Evolutionary conservation across 192 early-diverging fungal species (phyloP), one percentile per base, ranked within the genome.

Genomic region (Coemansia sp.): DNA sequence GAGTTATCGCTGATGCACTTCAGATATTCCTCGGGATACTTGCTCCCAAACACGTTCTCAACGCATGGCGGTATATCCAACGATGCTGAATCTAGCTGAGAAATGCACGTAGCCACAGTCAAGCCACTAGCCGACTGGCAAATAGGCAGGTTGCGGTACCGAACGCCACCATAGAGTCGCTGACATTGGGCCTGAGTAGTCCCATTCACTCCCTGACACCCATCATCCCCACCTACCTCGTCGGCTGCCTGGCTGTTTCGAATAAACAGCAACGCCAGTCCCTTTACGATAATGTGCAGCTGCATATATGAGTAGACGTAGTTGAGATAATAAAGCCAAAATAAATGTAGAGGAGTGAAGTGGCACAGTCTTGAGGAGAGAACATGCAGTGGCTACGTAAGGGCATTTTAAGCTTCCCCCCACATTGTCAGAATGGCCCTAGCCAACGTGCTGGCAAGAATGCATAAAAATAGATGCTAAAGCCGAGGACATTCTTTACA

Each of bases 121-220:
- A 73, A 55, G 5, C 29, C 44, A 34, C 20, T 46, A 8, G 36
- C 6, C 0, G 20, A 13, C 7, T 20, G 2, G 59, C 76, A 78
- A 3, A 24, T 22, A 11, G 76, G 76, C 4, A 78, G 22, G 9
- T 4, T n/a, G 6, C 31, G 47, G 16, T 51, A 73, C 24, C 15
- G 46, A 6, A 2, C 36, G 11, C 76, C 76, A 6, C 76, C 76
- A 24, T 73, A 78, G 18, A 78, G 67, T 6, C 71, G 66, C 44
- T 63, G 52, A 31, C 76, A 78, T 29, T 78, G 76, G 1, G 71
- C 71, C 16, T 24, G 4, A n/a, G 40, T 20, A 5, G 71, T 73
- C 1, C 34, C 44, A 44, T 78, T 73, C 7, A 20, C 27, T 33
- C 75, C 75, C 24, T 72, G 64, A 41, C 75, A 77, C 40, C 13